phyloP scores from a whole-genome alignment of 768 basidiomycete genomes.

The Pulveroboletus ravenelii region DNA sequence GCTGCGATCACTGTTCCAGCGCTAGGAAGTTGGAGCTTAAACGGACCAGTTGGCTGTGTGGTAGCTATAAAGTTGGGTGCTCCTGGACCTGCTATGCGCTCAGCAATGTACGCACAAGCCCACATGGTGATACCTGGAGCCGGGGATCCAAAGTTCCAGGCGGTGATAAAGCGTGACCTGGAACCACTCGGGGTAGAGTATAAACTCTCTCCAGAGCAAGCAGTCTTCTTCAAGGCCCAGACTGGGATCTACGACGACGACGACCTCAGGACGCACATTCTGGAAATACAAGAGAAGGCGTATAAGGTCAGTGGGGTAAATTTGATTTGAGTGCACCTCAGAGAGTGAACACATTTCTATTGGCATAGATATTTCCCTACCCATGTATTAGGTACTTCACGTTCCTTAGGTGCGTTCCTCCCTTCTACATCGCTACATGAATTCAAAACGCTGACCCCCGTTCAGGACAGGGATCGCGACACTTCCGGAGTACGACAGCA shows the following conservation, averaged over 20 bases:
- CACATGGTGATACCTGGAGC: background rate
- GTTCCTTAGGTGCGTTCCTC: conserved; percentile 19
- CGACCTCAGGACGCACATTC: conserved; percentile 26
- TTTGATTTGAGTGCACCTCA: background rate
- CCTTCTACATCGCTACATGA: background rate
- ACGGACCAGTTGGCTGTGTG: too few species aligned
- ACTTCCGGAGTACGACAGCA: conserved; percentile 15
- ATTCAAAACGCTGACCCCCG: background rate
- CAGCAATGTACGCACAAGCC: background rate
- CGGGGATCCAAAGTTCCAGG: conserved; percentile 8
- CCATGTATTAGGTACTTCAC: conserved; percentile 23
- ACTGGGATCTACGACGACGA: conserved; percentile 29
- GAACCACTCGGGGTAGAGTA: background rate
- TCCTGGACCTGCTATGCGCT: too few species aligned
- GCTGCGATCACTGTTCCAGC: too few species aligned
- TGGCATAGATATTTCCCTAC: conserved; percentile 26
- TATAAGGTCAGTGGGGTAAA: conserved; percentile 20
- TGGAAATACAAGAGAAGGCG: conserved; percentile 28
- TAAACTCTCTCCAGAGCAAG: conserved; percentile 12
- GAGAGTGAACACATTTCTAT: background rate
- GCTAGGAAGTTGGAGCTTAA: too few species aligned
- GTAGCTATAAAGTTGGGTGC: too few species aligned
- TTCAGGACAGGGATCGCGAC: conserved; percentile 11
- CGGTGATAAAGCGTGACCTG: background rate
- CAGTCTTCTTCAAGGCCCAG: conserved; percentile 27